These are phyloP conservation scores for Hortaea sp. DNA, from an alignment of 2,329 filamentous ascomycete species.

Conservation along the genomic window DNA sequence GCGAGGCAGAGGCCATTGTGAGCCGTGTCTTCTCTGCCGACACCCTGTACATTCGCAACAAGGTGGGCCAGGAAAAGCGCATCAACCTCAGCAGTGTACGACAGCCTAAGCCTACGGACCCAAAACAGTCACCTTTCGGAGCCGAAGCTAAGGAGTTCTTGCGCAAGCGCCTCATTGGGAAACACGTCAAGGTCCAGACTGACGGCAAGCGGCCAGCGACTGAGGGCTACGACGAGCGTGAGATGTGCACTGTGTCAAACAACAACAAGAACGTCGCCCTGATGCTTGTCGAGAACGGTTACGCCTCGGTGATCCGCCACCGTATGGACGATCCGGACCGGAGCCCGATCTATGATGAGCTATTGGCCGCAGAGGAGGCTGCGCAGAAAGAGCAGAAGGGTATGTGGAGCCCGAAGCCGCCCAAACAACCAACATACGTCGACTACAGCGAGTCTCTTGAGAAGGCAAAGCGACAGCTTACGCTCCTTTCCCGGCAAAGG, in stretches of 20 bases:
- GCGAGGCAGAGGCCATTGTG: conserved; percentile 70
- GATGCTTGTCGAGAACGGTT: conserved; percentile 79
- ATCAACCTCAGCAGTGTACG: conserved; percentile 88
- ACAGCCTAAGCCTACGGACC: conserved; percentile 80
- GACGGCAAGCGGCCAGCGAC: conserved; percentile 84
- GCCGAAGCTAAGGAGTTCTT: conserved; percentile 95
- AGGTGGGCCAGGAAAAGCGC: conserved; percentile 75
- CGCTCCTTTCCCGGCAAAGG: conserved; percentile 79
- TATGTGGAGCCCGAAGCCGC: conserved; percentile 86
- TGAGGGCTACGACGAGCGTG: conserved; percentile 86
- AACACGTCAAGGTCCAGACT: conserved; percentile 80
- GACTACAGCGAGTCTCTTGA: conserved; percentile 89
- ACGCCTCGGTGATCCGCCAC: conserved; percentile 88
- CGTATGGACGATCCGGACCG: conserved; percentile 89
- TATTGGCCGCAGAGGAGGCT: conserved; percentile 65
- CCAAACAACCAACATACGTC: conserved; percentile 69
- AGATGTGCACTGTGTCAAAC: conserved; percentile 78
- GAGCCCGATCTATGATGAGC: conserved; percentile 85
- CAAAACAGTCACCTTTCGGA: conserved; percentile 76
- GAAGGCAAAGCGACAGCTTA: conserved; percentile 90
- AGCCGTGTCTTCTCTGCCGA: conserved; percentile 81
- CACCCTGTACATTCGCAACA: conserved; percentile 76
- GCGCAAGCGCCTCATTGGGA: conserved; percentile 87
- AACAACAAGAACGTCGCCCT: conserved; percentile 83
- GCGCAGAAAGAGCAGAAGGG: conserved; percentile 85